phyloP scores from a whole-genome alignment of 139 green algal species.

The Ettlia oleoabundans region DNA sequence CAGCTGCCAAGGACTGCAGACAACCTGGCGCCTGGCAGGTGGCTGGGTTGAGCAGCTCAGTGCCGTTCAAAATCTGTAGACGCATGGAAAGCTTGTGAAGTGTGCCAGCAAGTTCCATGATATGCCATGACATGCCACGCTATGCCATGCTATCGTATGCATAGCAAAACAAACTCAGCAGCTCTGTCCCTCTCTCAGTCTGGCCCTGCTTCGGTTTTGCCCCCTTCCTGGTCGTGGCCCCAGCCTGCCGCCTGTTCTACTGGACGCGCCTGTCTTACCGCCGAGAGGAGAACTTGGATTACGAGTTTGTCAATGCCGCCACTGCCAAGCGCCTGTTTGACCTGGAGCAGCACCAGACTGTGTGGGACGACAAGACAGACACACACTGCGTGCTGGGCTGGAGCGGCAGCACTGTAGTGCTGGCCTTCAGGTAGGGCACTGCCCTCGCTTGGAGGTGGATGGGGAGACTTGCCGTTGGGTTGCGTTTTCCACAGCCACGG shows the following conservation, averaged over 20 bases:
- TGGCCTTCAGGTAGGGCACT: too few species aligned
- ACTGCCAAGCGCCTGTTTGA: background rate
- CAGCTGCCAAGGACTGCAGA: too few species aligned
- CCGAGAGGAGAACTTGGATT: background rate
- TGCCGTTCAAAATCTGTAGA: too few species aligned
- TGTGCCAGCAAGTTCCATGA: too few species aligned
- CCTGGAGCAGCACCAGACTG: background rate
- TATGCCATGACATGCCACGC: too few species aligned
- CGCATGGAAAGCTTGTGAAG: too few species aligned
- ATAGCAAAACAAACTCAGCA: background rate
- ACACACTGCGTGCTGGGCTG: slow-evolving; percentile 22
- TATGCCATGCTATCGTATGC: too few species aligned
- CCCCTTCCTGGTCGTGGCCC: background rate
- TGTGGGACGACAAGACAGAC: slow-evolving; percentile 26
- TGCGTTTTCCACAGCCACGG: too few species aligned
- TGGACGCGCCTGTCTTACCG: slow-evolving; percentile 25
- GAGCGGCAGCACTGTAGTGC: background rate
- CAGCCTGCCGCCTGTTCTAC: slow-evolving; percentile 16
- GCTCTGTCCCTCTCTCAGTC: background rate
- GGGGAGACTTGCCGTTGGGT: too few species aligned
- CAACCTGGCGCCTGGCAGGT: too few species aligned
- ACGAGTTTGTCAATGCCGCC: background rate
- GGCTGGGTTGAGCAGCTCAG: too few species aligned
- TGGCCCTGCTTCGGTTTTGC: background rate
- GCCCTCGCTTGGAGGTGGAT: too few species aligned